phyloP scores from a whole-genome alignment of 306 rosid genomes.

The Astragalus glycyphyllos region DNA sequence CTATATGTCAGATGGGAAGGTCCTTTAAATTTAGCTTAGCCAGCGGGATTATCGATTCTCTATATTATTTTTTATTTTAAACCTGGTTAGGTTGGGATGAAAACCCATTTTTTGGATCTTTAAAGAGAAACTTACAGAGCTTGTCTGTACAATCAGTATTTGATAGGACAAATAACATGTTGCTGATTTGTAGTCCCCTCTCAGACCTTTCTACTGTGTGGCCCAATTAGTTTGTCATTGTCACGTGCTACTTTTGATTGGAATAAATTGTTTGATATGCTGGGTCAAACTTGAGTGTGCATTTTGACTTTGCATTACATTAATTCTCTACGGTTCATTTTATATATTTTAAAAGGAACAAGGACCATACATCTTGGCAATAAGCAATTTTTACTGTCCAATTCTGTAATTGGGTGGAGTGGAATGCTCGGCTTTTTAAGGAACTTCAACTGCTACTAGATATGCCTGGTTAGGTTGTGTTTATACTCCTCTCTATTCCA shows the following conservation, averaged over 20 bases:
- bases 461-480: constrained; percentile 34
- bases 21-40: constrained; percentile 27
- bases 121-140: constrained; percentile 5
- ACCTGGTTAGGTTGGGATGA: constrained; percentile 15
- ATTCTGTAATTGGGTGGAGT: constrained; percentile 23
- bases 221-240: constrained; percentile 8
- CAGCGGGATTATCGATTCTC: constrained; percentile 12
- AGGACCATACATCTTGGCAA: neutral
- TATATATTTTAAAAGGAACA: constrained; percentile 16
- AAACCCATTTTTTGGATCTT: constrained; percentile 18
- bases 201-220: neutral
- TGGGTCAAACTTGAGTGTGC: constrained; percentile 34
- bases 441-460: neutral
- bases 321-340: neutral
- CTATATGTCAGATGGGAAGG: neutral
- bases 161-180: constrained; percentile 4
- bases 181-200: neutral
- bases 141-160: constrained; percentile 5
- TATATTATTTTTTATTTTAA: constrained; percentile 33
- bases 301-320: constrained; percentile 15
- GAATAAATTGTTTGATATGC: constrained; percentile 2
- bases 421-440: neutral
- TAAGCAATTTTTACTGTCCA: constrained; percentile 26
- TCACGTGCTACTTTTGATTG: constrained; percentile 8
- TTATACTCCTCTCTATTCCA: constrained; percentile 22